A percentile compares a stretch with the other conserved stretches of the same genome.
These are phyloP conservation scores for Delonix regia DNA, from an alignment of 306 rosid genomes.

Conservation along the genomic window DNA sequence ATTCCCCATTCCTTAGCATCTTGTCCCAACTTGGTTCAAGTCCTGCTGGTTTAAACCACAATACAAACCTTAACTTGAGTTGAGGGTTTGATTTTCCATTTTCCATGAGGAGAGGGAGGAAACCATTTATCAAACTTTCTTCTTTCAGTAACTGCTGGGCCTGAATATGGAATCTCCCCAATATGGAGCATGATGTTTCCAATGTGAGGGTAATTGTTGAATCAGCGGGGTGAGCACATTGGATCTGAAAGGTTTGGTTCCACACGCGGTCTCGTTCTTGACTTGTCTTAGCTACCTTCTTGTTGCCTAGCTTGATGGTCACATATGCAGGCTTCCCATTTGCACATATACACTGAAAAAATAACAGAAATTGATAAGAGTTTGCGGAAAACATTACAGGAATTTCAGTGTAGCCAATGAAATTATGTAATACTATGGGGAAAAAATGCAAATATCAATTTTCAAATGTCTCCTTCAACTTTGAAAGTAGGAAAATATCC, in stretches of 20 bases:
- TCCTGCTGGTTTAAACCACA: conserved; percentile 87
- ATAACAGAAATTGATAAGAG: background rate
- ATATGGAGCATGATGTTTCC: conserved; percentile 61
- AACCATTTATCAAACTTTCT: conserved; percentile 68
- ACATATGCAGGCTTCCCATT: conserved; percentile 75
- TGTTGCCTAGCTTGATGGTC: conserved; percentile 65
- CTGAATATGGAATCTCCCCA: conserved; percentile 77
- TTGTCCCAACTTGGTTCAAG: conserved; percentile 71
- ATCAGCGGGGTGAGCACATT: conserved; percentile 69
- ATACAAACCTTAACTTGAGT: conserved; percentile 68
- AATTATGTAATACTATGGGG: no score
- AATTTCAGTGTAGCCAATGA: background rate
- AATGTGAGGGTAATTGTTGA: conserved; percentile 65
- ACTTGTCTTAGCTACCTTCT: conserved; percentile 64
- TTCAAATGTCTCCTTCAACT: background rate
- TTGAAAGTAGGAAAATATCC: background rate
- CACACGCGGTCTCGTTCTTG: conserved; percentile 68
- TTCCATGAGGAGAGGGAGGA: conserved; percentile 70
- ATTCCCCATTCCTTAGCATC: conserved; percentile 56
- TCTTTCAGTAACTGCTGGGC: conserved; percentile 55
- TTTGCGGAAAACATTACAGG: background rate
- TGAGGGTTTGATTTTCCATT: conserved; percentile 69
- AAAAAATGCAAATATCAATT: background rate
- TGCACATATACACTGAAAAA: conserved; percentile 63
- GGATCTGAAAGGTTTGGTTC: conserved; percentile 90